A percentile compares a stretch with the other conserved stretches of the same genome.
These are phyloP conservation scores for Chaetomium olivaceum DNA, from an alignment of 2,329 filamentous ascomycete species.

Conservation along the genomic window DNA sequence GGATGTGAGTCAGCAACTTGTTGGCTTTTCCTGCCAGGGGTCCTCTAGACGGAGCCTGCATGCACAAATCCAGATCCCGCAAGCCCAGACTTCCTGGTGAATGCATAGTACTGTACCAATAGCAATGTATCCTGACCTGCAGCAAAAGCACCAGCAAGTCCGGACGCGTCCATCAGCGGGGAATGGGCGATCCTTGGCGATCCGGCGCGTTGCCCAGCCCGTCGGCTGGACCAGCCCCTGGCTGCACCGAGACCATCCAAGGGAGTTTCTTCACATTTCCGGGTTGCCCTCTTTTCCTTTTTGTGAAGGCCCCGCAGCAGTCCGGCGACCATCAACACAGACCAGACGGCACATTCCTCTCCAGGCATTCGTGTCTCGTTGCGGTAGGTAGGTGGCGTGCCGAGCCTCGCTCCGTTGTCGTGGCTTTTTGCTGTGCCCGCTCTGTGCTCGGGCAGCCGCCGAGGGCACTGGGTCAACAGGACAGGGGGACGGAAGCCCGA, in stretches of 20 bases:
- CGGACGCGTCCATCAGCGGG: conserved; percentile 11
- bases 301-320: not conserved
- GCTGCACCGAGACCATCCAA: conserved; percentile 2
- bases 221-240: not conserved
- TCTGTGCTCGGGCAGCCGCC: conserved; percentile 16
- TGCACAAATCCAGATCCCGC: not conserved
- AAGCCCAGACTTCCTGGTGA: not conserved
- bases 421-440: conserved; percentile 14
- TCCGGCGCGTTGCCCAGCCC: conserved; percentile 21
- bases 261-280: conserved; percentile 1
- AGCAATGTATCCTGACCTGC: not conserved
- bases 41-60: not conserved
- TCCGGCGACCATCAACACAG: not conserved
- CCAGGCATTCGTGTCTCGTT: conserved; percentile 25
- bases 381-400: conserved; percentile 16
- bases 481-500: conserved; percentile 20
- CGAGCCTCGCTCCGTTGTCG: conserved; percentile 10
- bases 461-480: conserved; percentile 15
- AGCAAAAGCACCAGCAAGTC: not conserved
- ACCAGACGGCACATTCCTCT: conserved; percentile 20
- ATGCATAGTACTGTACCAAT: conserved; percentile 2
- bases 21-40: not conserved
- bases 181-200: conserved; percentile 24
- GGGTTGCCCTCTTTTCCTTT: not conserved
- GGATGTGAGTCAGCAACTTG: not conserved